These are phyloP conservation scores for Papiliotrema terrestris DNA, from an alignment of 1,284 basidiomycete genomes.

Conservation along the genomic window DNA sequence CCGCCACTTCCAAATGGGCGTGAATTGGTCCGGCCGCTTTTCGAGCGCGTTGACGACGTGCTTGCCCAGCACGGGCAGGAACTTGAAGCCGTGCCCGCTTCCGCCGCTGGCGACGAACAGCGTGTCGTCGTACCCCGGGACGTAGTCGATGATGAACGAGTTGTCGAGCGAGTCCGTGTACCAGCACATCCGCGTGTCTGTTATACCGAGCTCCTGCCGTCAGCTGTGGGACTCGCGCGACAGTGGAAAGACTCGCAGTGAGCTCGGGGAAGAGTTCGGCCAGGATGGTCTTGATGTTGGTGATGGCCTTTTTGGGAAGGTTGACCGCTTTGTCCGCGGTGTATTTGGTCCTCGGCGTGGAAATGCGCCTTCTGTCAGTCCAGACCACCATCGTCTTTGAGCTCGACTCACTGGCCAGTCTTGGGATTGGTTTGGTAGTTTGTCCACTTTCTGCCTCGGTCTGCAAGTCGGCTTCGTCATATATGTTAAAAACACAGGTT, in stretches of 20 bases:
- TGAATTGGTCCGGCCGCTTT: conserved; percentile 22
- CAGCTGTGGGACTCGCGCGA: neutral
- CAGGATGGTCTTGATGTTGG: conserved; percentile 21
- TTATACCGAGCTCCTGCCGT: conserved; percentile 21
- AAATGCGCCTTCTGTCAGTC: conserved; percentile 8
- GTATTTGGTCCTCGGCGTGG: conserved; percentile 27
- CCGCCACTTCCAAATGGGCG: conserved; percentile 21
- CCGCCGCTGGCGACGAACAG: conserved; percentile 29
- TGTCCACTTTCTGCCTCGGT: conserved; percentile 13
- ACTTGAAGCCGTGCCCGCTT: conserved; percentile 33
- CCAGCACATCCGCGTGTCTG: conserved; percentile 34
- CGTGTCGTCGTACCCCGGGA: conserved; percentile 20
- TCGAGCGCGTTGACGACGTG: conserved; percentile 27
- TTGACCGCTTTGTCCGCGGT: conserved; percentile 15
- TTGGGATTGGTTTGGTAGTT: conserved; percentile 24
- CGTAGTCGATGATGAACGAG: conserved; percentile 29
- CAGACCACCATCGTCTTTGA: no score
- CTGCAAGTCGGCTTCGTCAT: conserved; percentile 13
- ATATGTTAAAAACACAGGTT: no score
- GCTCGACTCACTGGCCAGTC: conserved; percentile 1
- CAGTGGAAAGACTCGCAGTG: conserved; percentile 1
- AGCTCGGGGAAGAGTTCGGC: conserved; percentile 25
- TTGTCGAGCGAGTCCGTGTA: conserved; percentile 32
- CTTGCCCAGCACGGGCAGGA: conserved; percentile 30
- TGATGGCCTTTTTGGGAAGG: conserved; percentile 27